Conservation (phyloP, 495 filamentous ascomycete species). For the Lasiosphaeria hispida region DNA sequence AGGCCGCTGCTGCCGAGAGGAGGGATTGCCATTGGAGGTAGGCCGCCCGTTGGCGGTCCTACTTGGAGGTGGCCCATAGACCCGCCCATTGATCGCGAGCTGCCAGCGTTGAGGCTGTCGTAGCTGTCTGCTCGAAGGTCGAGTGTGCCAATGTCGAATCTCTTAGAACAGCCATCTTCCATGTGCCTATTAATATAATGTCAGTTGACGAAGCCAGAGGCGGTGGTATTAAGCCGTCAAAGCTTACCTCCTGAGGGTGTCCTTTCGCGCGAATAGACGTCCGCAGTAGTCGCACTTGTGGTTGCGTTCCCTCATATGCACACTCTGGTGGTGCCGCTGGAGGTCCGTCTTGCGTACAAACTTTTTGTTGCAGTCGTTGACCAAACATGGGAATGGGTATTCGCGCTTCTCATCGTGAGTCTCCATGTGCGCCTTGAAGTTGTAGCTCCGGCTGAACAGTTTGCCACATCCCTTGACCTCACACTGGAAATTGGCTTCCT, state of each 20-base stretch:
- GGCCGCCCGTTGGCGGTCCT: slow-evolving; percentile 24
- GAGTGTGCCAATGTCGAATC: slow-evolving; percentile 57
- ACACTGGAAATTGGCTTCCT: slow-evolving; percentile 77
- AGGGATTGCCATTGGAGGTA: slow-evolving; percentile 45
- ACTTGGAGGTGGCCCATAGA: slow-evolving; percentile 22
- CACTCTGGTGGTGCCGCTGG: slow-evolving; percentile 76
- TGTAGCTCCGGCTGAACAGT: slow-evolving; percentile 83
- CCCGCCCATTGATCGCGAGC: slow-evolving; percentile 20
- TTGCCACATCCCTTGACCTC: slow-evolving; percentile 67
- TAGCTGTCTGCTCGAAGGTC: slow-evolving; percentile 44
- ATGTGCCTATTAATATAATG: slow-evolving; percentile 56
- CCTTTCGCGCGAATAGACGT: slow-evolving; percentile 75
- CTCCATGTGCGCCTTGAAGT: slow-evolving; percentile 87
- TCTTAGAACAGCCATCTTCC: slow-evolving; percentile 75
- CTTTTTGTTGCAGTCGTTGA: slow-evolving; percentile 64
- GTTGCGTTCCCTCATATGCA: slow-evolving; percentile 72
- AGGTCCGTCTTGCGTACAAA: slow-evolving; percentile 87
- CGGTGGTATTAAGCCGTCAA: background rate
- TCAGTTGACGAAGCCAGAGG: background rate
- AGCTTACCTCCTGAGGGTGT: slow-evolving; percentile 73
- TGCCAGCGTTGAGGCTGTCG: slow-evolving; percentile 25
- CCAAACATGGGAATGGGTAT: slow-evolving; percentile 65
- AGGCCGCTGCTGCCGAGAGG: slow-evolving; percentile 35
- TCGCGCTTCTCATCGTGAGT: slow-evolving; percentile 77
- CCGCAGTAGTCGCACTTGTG: slow-evolving; percentile 70